These are phyloP conservation scores for Penicillium alfredii DNA, from an alignment of 495 filamentous ascomycete species.

Conservation along the genomic window DNA sequence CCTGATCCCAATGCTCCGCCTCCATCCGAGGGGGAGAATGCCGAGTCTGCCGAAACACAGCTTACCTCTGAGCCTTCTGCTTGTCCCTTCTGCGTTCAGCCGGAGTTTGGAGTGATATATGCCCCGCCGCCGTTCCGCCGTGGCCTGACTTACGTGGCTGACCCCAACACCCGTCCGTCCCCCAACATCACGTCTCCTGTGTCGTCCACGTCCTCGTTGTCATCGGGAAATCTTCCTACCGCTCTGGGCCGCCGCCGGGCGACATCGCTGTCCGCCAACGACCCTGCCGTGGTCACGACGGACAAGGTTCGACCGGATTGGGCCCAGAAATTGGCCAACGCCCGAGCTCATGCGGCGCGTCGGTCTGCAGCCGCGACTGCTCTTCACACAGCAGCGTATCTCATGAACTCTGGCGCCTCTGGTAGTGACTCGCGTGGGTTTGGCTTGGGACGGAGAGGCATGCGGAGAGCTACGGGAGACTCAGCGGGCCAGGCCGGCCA, in stretches of 20 bases:
- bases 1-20: slow-evolving; percentile 44
- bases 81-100: slow-evolving; percentile 92
- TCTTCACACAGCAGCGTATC: slow-evolving; percentile 87
- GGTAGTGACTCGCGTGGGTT: slow-evolving; percentile 44
- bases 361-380: slow-evolving; percentile 91
- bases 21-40: slow-evolving; percentile 30
- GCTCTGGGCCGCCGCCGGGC: slow-evolving; percentile 55
- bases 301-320: slow-evolving; percentile 91
- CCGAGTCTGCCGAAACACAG: slow-evolving; percentile 50
- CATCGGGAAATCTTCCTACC: slow-evolving; percentile 31
- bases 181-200: slow-evolving; percentile 59
- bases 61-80: slow-evolving; percentile 87
- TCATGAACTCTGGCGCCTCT: slow-evolving; percentile 63
- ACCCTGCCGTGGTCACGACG: slow-evolving; percentile 80
- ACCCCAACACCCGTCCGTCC: slow-evolving; percentile 35
- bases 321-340: slow-evolving; percentile 81
- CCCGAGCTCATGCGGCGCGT: slow-evolving; percentile 74
- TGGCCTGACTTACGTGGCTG: slow-evolving; percentile 64
- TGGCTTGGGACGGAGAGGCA: slow-evolving; percentile 42
- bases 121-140: slow-evolving; percentile 81
- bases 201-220: slow-evolving; percentile 54
- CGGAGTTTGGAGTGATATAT: slow-evolving; percentile 93
- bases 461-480: slow-evolving; percentile 37
- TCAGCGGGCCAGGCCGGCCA: no score
- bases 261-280: slow-evolving; percentile 74